Evolutionary conservation across 345 rosid species (phyloP).

Genomic region (Eucalyptus erythrocorys): DNA sequence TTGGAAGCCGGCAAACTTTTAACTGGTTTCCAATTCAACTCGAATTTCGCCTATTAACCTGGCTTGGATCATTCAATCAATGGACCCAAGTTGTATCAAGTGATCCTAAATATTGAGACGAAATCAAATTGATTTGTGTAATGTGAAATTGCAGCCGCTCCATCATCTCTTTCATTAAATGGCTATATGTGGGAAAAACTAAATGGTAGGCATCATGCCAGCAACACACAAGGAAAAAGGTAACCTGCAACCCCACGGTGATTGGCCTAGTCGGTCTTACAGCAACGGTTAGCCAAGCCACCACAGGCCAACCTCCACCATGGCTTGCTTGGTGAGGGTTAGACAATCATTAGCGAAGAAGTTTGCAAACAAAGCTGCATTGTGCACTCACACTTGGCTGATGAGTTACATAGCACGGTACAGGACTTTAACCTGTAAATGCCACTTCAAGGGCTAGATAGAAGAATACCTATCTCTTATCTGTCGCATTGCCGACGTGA

Average conservation of each 20-base stretch:
- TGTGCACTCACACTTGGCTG: neutral
- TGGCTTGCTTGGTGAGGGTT: neutral
- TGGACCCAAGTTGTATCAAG: neutral
- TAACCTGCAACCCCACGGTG: neutral
- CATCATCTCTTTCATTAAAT: neutral
- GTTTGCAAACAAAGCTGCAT: neutral
- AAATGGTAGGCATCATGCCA: neutral
- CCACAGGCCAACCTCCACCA: neutral
- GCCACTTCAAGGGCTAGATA: neutral
- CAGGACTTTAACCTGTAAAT: neutral
- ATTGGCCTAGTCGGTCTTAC: neutral
- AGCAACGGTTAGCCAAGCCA: neutral
- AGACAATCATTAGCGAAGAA: neutral
- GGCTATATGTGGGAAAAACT: neutral
- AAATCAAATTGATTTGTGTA: neutral
- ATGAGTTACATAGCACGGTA: neutral
- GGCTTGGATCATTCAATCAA: neutral
- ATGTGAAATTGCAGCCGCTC: neutral
- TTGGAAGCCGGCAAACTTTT: neutral
- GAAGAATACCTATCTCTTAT: neutral
- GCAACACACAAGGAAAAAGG: neutral
- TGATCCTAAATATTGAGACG: neutral
- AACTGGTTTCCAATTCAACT: neutral
- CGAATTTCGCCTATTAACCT: neutral
- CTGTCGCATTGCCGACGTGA: rapidly evolving